Base-by-base conservation (phyloP, 768 basidiomycete genomes). In the Panaeolus cyanescens region DNA sequence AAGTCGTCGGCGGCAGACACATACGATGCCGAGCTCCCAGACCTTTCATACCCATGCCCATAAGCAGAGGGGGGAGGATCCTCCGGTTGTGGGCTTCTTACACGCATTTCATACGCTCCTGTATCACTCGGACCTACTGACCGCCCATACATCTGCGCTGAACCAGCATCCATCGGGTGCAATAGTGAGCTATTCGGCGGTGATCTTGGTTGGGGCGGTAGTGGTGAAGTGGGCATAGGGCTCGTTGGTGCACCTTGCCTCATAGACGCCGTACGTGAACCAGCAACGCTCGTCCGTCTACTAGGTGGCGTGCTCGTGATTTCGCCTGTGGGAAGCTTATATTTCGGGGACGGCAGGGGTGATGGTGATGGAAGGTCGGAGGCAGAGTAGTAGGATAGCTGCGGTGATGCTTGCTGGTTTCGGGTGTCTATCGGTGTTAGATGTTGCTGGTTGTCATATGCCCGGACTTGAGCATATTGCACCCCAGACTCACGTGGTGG, bases 371-470 rank as follows among this genome's bases (percentile, higher is more conserved):
- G 87, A 25, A 92, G 77, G 36, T 90, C 87, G 4, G 82, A 89
- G 5, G 79, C 83, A 19, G 90, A 89, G 70, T 92, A 92, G 67
- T 89, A 91, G 17, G 91, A 91, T 8, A 73, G 73, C 22, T 74
- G 77, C 3, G 83, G 82, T 2, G 79, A 80, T 25, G 62, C 72
- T 31, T 66, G 67, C 33, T 64, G 67, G 19, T 62, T 34, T 54
- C 70, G 66, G 63, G 54, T 62, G 32, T 64, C 64, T 34, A 32
- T 34, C 32, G 50, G 56, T 32, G 31, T 36, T 39, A 33, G 64
- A 50, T 3, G 67, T n/a, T 62, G 64, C 62, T 59, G 45, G 19
- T 50, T 28, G 15, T 50, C 45, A 50, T 25, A 50, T 12, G 45
- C 25, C 10, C 61, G 66, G 55, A 62, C 60, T 31, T 67, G 67